Conservation (phyloP, 805 yeast genomes). For the Phaffomyces antillensis region DNA sequence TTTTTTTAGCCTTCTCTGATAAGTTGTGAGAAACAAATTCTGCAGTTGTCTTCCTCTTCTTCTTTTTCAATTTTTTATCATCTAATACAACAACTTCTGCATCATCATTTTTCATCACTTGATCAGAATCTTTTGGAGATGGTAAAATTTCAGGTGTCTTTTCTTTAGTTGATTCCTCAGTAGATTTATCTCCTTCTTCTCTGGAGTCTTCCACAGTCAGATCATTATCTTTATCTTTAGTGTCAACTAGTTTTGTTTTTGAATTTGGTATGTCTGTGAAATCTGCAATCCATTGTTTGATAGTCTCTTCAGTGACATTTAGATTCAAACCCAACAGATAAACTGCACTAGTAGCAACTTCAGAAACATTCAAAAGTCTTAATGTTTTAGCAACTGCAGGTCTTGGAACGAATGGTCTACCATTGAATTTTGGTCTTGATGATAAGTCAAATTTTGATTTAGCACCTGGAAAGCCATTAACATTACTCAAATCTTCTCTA, state of each 20-base stretch:
- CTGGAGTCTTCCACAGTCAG: not conserved
- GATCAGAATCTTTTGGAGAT: too few relatives aligned
- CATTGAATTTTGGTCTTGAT: too few relatives aligned
- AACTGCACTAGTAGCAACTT: slow-evolving; percentile 9
- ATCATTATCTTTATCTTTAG: not conserved
- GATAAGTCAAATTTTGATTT: not conserved
- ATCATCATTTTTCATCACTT: too few relatives aligned
- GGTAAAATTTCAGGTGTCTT: too few relatives aligned
- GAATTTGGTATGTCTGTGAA: not conserved
- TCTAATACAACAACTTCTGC: not conserved
- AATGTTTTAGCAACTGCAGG: not conserved
- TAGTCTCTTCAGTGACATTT: slow-evolving; percentile 11
- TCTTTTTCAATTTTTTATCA: not conserved
- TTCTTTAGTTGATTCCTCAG: too few relatives aligned
- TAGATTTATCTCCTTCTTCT: not conserved
- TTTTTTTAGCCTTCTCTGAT: slow-evolving; percentile 1
- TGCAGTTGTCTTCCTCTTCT: slow-evolving; percentile 1
- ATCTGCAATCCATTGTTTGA: slow-evolving; percentile 11
- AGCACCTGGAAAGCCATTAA: slow-evolving; percentile 1
- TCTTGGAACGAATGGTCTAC: not conserved
- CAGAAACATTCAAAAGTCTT: slow-evolving; percentile 11
- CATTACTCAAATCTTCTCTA: not conserved
- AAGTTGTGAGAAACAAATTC: slow-evolving; percentile 2
- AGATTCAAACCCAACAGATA: slow-evolving; percentile 10
- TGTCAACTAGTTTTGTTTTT: not conserved